Evolutionary conservation across 805 yeast genomes (phyloP), one percentile per base, ranked within the genome.

Genomic region (Yarrowia alimentaria): DNA sequence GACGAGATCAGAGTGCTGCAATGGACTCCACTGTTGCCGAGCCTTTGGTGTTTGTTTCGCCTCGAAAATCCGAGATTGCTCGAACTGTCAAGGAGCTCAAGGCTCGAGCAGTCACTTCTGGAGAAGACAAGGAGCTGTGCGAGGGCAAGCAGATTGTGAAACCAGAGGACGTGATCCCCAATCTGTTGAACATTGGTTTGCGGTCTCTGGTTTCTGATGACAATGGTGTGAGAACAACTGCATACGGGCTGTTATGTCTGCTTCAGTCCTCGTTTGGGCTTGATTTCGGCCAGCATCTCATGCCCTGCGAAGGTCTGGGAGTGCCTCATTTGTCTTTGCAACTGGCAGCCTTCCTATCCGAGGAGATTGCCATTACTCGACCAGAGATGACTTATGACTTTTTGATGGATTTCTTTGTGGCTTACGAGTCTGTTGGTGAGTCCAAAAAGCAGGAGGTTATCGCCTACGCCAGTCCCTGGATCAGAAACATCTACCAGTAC

Each of bases 391-490:
- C 95, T 0, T 74, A 74, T 54, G 76, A 81, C 37, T 77, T 85
- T 52, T 56, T 77, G 18, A 56, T 55, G 16, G 74, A 76, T 0
- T 74, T 75, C 56, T 76, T 81, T 62, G 69, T 68, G 29, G 79
- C 84, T 1, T 75, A 73, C 53, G 31, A 51, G 20, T 20, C 52
- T 1, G 49, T 54, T 5, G 18, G 53, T 4, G 77, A 71, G 52
- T 68, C 61, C 61, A 70, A 59, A 33, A 55, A 59, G 11, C 54
- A 52, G 19, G 66, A 73, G 52, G 73, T 79, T 1, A 70, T 71
- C 14, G 60, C 75, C 47, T 80, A 80, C 59, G 68, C 81, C 9
- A 70, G 84, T 0, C 90, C 93, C 2, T 88, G 95, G 95, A 71
- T 84, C 12, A 75, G 75, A 18, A 83, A 86, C 58, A 70, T 86